Evolutionary conservation across 305 asterid species (phyloP), one percentile per base, ranked within the genome.

Genomic region (Stenogyne calaminthoides): DNA sequence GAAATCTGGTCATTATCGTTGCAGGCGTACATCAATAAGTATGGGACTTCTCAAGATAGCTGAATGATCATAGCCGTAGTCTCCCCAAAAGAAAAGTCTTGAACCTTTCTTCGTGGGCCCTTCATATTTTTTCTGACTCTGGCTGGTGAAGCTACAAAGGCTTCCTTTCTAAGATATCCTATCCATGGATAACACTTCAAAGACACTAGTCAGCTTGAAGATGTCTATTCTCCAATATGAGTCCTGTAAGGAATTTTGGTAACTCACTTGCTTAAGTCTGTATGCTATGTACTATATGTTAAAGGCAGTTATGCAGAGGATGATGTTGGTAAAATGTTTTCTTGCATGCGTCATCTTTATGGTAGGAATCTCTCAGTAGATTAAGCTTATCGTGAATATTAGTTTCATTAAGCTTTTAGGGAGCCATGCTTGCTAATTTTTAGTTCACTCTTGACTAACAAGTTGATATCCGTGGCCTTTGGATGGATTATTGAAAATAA

Each of bases 11-110:
- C 78, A 72, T 74, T 69, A 71, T 77, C 32, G 64, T 77, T 92
- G 93, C 98, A 95, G 99, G 99, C 84, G 2, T 90, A 95, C 56
- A 82, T 95, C 64, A 87, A 71, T 39, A 90, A 81, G 75, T 84
- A 90, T 82, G 94, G 95, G 74, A 85, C 87, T 78, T 61, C 77
- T 67, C 84, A 86, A 88, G 73, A 40, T 66, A 55, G 80, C 76
- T 63, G 79, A 79, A 47, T 40, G 73, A 54, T 72, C 63, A 55
- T 68, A 49, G 37, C 70, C 34, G 22, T 54, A 71, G 70, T 65
- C 65, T 63, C 79, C 20, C 40, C 72, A 14, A 57, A 69, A 56
- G 66, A 80, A 74, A 77, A 76, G 77, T 69, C 51, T 56, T 67
- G 79, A 74, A 67, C 68, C 76, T 70, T 74, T 68, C 79, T 79